These are phyloP conservation scores for Cardiospermum halicacabum DNA, from an alignment of 345 rosid species.

Conservation along the genomic window DNA sequence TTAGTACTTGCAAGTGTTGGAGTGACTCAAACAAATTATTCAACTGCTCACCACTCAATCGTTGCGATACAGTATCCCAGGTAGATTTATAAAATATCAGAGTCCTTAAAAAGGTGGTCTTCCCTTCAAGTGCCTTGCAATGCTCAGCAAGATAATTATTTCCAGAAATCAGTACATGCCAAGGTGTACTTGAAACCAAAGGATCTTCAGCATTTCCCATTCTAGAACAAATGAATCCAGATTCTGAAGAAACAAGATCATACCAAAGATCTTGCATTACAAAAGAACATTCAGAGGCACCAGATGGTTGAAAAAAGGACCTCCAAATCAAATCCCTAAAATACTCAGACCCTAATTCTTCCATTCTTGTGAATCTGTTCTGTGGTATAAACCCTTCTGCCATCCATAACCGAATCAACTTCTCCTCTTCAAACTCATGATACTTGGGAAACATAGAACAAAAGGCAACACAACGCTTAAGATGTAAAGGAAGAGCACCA, in stretches of 20 bases:
- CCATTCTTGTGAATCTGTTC: too few species aligned
- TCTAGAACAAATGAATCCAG: constrained; percentile 7
- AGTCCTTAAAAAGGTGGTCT: not conserved
- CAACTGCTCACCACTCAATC: not conserved
- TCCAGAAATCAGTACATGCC: too few species aligned
- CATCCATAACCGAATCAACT: too few species aligned
- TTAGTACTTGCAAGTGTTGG: too few species aligned
- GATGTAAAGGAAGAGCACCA: constrained; percentile 11
- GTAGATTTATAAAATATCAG: not conserved
- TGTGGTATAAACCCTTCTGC: too few species aligned
- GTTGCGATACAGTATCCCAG: not conserved
- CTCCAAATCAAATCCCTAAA: not conserved
- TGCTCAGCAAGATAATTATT: too few species aligned
- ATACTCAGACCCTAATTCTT: not conserved
- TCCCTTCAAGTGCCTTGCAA: not conserved
- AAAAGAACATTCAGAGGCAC: not conserved
- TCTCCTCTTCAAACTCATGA: too few species aligned
- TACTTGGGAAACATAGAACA: too few species aligned
- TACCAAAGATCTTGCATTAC: constrained; percentile 23
- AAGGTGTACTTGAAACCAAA: too few species aligned
- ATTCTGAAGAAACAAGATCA: constrained; percentile 13
- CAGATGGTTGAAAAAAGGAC: constrained; percentile 17
- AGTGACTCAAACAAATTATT: not conserved
- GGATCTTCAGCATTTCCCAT: not conserved
- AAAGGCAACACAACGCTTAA: too few species aligned